A percentile compares a stretch with the other conserved stretches of the same genome.
Evolutionary conservation across 2,329 filamentous ascomycete species (phyloP).

Genomic region (Xylariomycetidae sp.): DNA sequence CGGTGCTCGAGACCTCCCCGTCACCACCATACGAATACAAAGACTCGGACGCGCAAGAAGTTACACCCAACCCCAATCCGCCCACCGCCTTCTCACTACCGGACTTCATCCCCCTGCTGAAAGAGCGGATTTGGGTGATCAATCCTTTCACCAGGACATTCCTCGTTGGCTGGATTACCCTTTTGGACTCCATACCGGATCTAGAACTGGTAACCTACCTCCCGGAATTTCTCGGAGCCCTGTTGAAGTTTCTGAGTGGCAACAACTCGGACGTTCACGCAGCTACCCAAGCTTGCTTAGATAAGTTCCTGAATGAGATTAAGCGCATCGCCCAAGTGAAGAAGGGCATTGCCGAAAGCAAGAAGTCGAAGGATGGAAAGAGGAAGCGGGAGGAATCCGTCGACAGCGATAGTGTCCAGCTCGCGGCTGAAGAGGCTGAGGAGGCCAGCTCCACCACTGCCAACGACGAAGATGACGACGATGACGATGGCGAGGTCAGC

Average conservation of each 20-base stretch:
- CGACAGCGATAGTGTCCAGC: slow-evolving; percentile 59
- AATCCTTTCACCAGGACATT: slow-evolving; percentile 95
- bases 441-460: slow-evolving; percentile 54
- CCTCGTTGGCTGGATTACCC: slow-evolving; percentile 89
- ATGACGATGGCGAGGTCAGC: slow-evolving; percentile 53
- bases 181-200: slow-evolving; percentile 94
- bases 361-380: slow-evolving; percentile 64
- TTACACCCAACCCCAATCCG: slow-evolving; percentile 37
- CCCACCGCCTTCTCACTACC: slow-evolving; percentile 89
- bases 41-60: slow-evolving; percentile 33
- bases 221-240: slow-evolving; percentile 82
- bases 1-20: slow-evolving; percentile 61
- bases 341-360: slow-evolving; percentile 84
- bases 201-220: slow-evolving; percentile 89
- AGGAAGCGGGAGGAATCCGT: slow-evolving; percentile 66
- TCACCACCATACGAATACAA: slow-evolving; percentile 44
- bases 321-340: slow-evolving; percentile 91
- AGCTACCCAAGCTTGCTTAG: slow-evolving; percentile 80
- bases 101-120: slow-evolving; percentile 86
- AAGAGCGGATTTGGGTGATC: slow-evolving; percentile 89
- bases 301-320: slow-evolving; percentile 89
- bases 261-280: slow-evolving; percentile 92
- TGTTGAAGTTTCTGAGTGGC: slow-evolving; percentile 90
- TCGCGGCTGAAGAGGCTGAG: slow-evolving; percentile 55
- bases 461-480: too few species aligned